Conservation (phyloP, 495 filamentous ascomycete genomes). For the Staphylotrichum tortipilum region DNA sequence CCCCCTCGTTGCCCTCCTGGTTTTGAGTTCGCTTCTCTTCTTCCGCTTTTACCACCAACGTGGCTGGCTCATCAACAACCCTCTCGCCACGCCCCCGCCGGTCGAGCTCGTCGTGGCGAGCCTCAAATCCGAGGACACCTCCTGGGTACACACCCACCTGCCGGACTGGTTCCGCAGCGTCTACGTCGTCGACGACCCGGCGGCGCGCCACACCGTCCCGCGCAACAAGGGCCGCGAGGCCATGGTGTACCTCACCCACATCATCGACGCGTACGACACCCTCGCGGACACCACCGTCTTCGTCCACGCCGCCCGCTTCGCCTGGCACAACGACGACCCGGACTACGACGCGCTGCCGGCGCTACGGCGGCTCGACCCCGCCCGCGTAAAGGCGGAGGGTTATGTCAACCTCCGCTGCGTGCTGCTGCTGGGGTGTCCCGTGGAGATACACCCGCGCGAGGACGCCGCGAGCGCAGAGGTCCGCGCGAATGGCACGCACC, state of each 20-base stretch:
- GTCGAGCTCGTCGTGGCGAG: constrained; percentile 33
- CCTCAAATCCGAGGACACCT: constrained; percentile 23
- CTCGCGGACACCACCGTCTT: constrained; percentile 54
- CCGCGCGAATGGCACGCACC: not conserved
- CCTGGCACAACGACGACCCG: constrained; percentile 58
- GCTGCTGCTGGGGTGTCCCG: constrained; percentile 54
- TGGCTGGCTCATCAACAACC: not conserved
- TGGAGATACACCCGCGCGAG: constrained; percentile 40
- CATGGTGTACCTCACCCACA: constrained; percentile 56
- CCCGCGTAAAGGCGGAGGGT: constrained; percentile 46
- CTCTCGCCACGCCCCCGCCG: not conserved
- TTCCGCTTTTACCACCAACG: constrained; percentile 3
- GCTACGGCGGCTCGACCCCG: constrained; percentile 45
- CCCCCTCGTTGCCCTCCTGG: constrained; percentile 3
- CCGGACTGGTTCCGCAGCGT: constrained; percentile 35
- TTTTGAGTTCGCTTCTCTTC: constrained; percentile 6
- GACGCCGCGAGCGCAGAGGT: constrained; percentile 12
- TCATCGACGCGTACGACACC: constrained; percentile 56
- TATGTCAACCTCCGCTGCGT: constrained; percentile 61
- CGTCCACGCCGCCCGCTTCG: constrained; percentile 51
- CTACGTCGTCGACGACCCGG: constrained; percentile 42
- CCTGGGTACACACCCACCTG: constrained; percentile 29
- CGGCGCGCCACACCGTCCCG: constrained; percentile 35
- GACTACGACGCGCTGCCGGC: constrained; percentile 40
- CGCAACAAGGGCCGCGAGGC: constrained; percentile 55